These are phyloP conservation scores for Nicotiana undulata DNA, from an alignment of 257 asterid species.

Conservation along the genomic window DNA sequence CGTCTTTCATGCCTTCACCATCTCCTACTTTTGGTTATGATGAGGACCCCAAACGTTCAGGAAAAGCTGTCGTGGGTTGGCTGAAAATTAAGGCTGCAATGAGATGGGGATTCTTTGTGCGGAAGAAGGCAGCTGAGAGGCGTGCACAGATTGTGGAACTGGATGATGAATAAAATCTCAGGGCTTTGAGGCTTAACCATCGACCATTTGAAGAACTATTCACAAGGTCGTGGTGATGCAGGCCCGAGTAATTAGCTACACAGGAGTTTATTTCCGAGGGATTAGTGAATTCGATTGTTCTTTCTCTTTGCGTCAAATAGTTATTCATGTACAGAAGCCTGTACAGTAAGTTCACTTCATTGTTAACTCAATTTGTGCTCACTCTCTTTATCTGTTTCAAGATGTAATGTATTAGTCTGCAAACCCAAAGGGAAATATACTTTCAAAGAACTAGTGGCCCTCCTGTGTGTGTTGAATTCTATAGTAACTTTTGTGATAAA, in stretches of 20 bases:
- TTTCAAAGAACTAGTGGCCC: neutral
- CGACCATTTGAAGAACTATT: conserved; percentile 4
- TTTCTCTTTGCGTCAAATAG: neutral
- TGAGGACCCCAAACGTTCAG: conserved; percentile 60
- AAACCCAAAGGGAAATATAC: conserved; percentile 1
- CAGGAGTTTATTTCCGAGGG: neutral
- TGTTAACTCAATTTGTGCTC: neutral
- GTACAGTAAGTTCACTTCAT: conserved; percentile 30
- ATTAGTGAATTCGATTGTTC: neutral
- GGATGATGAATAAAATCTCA: conserved; percentile 54
- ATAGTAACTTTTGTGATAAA: neutral
- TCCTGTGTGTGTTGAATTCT: neutral
- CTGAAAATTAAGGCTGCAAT: conserved; percentile 93
- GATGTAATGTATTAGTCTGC: conserved; percentile 1
- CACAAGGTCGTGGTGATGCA: neutral
- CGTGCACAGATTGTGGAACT: conserved; percentile 87
- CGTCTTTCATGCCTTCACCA: conserved; percentile 56
- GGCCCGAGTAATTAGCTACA: neutral
- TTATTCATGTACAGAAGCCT: conserved; percentile 26
- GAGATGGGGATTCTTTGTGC: conserved; percentile 97
- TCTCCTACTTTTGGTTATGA: conserved; percentile 47
- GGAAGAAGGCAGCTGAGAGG: conserved; percentile 97
- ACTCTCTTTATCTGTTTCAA: neutral
- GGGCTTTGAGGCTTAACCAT: conserved; percentile 4
- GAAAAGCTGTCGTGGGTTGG: conserved; percentile 96